phyloP scores from a whole-genome alignment of 2,329 filamentous ascomycete genomes.

The Cladosporium phlei region DNA sequence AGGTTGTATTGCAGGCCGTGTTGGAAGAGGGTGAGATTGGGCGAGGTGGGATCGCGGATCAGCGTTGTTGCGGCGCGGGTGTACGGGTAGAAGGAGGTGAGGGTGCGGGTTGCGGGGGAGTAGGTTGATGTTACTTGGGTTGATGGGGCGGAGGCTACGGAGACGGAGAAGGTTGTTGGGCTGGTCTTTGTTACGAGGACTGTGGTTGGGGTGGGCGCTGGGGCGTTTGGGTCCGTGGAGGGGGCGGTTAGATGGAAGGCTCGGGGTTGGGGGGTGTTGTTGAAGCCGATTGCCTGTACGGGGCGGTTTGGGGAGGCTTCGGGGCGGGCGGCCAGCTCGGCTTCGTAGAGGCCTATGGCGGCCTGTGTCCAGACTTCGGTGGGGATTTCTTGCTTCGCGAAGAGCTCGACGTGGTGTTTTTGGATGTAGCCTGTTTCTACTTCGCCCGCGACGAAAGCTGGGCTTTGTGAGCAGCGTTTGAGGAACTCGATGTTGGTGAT shows the following conservation, averaged over 20 bases:
- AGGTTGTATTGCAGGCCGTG: slow-evolving; percentile 56
- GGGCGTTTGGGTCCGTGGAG: slow-evolving; percentile 40
- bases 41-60: slow-evolving; percentile 55
- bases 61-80: slow-evolving; percentile 77
- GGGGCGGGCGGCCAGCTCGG: slow-evolving; percentile 44
- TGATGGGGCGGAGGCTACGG: slow-evolving; percentile 32
- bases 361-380: slow-evolving; percentile 82
- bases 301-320: slow-evolving; percentile 23
- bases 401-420: slow-evolving; percentile 77
- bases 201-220: slow-evolving; percentile 25
- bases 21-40: slow-evolving; percentile 68
- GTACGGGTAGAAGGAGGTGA: slow-evolving; percentile 75
- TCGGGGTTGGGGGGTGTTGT: slow-evolving; percentile 54
- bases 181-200: slow-evolving; percentile 51
- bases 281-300: slow-evolving; percentile 51
- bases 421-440: slow-evolving; percentile 97
- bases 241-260: slow-evolving; percentile 53
- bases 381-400: slow-evolving; percentile 56
- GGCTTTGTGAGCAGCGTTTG: slow-evolving; percentile 76
- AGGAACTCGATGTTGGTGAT: slow-evolving; percentile 97
- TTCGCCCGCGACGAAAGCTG: slow-evolving; percentile 76
- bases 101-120: slow-evolving; percentile 41
- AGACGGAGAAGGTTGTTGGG: slow-evolving; percentile 48
- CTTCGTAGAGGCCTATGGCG: slow-evolving; percentile 62
- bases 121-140: slow-evolving; percentile 43